Conservation (phyloP, 1,284 basidiomycete genomes). For the Ceratobasidium sp. region DNA sequence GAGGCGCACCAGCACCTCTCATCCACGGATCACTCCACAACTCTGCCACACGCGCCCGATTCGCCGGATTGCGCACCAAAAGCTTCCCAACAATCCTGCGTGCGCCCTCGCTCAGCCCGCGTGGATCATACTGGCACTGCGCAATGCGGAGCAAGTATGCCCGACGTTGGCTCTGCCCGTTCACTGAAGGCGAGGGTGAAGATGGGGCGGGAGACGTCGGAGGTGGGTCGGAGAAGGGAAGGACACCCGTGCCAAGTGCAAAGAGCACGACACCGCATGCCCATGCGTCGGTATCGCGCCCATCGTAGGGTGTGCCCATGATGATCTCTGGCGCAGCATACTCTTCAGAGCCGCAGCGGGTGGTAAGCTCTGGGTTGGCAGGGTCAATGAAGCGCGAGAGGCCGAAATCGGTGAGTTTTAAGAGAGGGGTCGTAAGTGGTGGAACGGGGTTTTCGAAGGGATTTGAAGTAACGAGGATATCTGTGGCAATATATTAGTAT, state of each 20-base stretch:
- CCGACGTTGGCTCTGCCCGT: conserved; percentile 47
- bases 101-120: conserved; percentile 59
- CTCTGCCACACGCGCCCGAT: conserved; percentile 67
- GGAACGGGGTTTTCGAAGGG: conserved; percentile 58
- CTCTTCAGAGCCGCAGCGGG: conserved; percentile 90
- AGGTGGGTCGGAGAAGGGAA: conserved; percentile 66
- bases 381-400: conserved; percentile 86
- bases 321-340: conserved; percentile 94
- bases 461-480: conserved; percentile 66
- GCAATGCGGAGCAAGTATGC: conserved; percentile 76
- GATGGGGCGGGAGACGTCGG: conserved; percentile 32
- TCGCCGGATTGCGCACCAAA: conserved; percentile 73
- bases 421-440: conserved; percentile 63
- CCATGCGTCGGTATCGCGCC: conserved; percentile 89
- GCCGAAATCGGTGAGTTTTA: conserved; percentile 93
- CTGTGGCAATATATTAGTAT: conserved; percentile 52
- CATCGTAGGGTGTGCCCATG: conserved; percentile 81
- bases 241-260: conserved; percentile 71
- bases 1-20: conserved; percentile 48
- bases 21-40: conserved; percentile 79
- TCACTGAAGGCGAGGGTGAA: conserved; percentile 1
- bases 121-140: conserved; percentile 80
- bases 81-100: conserved; percentile 68
- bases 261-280: conserved; percentile 87
- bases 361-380: conserved; percentile 75